A percentile compares a stretch with the other conserved stretches of the same genome.
Evolutionary conservation across 768 basidiomycete genomes (phyloP).

Genomic region (Phaeotremella skinneri): DNA sequence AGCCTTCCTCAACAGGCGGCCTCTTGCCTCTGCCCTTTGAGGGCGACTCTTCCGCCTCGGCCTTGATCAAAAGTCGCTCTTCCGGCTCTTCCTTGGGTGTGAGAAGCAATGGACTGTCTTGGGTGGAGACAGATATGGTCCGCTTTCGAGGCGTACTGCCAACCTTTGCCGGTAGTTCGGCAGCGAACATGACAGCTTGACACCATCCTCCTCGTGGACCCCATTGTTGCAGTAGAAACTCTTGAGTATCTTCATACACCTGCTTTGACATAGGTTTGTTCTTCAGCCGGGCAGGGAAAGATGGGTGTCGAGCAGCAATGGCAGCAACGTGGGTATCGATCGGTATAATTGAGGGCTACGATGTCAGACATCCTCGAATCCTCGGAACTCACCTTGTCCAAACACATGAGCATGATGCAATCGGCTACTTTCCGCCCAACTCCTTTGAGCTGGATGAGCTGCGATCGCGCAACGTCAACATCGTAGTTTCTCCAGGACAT

Average conservation of each 20-base stretch:
- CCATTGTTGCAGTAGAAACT: slow-evolving; percentile 44
- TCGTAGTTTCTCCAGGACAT: slow-evolving; percentile 51
- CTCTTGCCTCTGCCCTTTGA: not conserved
- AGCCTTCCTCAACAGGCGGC: not conserved
- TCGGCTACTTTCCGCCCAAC: slow-evolving; percentile 97
- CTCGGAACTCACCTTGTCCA: slow-evolving; percentile 67
- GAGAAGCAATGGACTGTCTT: not conserved
- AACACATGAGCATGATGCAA: slow-evolving; percentile 85
- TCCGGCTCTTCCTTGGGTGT: not conserved
- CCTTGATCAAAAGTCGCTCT: not conserved
- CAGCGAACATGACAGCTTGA: slow-evolving; percentile 52
- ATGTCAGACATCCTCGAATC: slow-evolving; percentile 4
- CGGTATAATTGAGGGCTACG: slow-evolving; percentile 77
- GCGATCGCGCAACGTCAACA: slow-evolving; percentile 65
- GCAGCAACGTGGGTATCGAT: slow-evolving; percentile 95
- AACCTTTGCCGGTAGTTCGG: slow-evolving; percentile 37
- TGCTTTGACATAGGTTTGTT: slow-evolving; percentile 48
- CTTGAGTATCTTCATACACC: slow-evolving; percentile 45
- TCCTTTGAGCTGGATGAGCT: slow-evolving; percentile 77
- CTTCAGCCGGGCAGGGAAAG: slow-evolving; percentile 40
- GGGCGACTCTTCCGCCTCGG: slow-evolving; percentile 6
- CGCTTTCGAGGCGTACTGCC: not conserved
- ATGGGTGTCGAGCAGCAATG: slow-evolving; percentile 60
- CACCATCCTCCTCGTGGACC: slow-evolving; percentile 49
- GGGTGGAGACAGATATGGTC: not conserved